Conservation (phyloP, 768 basidiomycete genomes). For the Boletus insuetus region DNA sequence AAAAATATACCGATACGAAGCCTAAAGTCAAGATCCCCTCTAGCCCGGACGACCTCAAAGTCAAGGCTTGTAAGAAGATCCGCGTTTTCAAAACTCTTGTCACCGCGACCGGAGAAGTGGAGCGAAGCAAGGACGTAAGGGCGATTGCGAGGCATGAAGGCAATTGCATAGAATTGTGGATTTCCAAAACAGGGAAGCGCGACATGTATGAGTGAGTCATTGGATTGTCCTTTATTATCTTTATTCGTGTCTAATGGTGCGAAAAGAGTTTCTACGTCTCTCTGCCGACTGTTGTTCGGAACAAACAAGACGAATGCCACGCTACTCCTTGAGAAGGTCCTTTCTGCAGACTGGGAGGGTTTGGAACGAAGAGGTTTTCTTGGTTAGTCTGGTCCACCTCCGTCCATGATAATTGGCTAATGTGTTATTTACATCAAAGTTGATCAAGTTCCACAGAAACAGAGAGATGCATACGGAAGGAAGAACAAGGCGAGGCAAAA, state of each 20-base stretch:
- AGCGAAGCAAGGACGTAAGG: constrained; percentile 58
- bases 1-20: constrained; percentile 69
- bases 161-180: constrained; percentile 59
- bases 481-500: neutral
- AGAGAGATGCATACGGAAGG: neutral
- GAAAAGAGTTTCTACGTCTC: constrained; percentile 65
- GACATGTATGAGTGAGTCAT: constrained; percentile 85
- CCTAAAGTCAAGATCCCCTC: constrained; percentile 54
- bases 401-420: neutral
- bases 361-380: constrained; percentile 79
- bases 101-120: constrained; percentile 39
- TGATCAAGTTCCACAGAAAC: constrained; percentile 68
- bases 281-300: constrained; percentile 75
- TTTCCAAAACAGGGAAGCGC: constrained; percentile 63
- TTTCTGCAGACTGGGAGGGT: constrained; percentile 81
- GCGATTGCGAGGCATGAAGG: constrained; percentile 38
- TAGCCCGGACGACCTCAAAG: constrained; percentile 56
- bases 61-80: constrained; percentile 56
- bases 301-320: constrained; percentile 77
- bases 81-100: constrained; percentile 3
- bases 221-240: neutral
- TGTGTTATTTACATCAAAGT: constrained; percentile 41
- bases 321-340: constrained; percentile 81
- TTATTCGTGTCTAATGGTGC: constrained; percentile 1
- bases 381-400: constrained; percentile 40